Base-by-base conservation (phyloP, 208 protist species). In the Naegleria gruberi region DNA sequence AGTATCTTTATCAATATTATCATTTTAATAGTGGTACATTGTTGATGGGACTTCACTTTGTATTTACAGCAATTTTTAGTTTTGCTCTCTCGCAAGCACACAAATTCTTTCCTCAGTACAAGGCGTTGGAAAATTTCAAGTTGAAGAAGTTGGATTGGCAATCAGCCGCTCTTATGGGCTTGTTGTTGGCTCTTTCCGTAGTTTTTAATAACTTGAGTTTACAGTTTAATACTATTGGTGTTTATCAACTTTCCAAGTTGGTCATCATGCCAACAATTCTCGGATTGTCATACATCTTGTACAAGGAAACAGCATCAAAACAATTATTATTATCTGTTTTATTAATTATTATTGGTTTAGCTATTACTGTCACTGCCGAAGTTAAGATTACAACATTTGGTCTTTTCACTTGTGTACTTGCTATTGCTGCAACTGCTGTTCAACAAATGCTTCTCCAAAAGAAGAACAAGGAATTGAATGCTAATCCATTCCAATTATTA, bases 391-490 rank as follows among this genome's bases (percentile, higher is more conserved):
- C 94, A 47, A 37, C 93, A 4, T 89, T 93, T 4, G 96, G 96
- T 37, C 90, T 83, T 12, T 42, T 97, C 55, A 97, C 93, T 90
- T 94, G 94, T 0, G 23, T 91, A 8, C 83, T 95, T 1, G 95
- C 96, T 43, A 93, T 97, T 41, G 15, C 96, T 15, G 87, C 93
- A 40, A 97, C 96, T 92, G 96, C 95, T 30, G 90, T 97, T 34
- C 97, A 98, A 92, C 96, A 95, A 23, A 95, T 98, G 46, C 97
- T 95, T 95, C 94, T 94, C 10, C 95, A 95, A 88, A 95, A 93
- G 90, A 97, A 97, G 92, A 96, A 98, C 91, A 90, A 92, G 74
- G 95, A 98, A 90, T 89, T 97, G 42, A 91, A 91, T 0, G 93
- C 92, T 82, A 91, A 93, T 82, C 92, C 95, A 17, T 94, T 97